Percentiles rank a stretch among this genome's conserved stretches.
Evolutionary conservation across 345 rosid genomes (phyloP).

Genomic region (Eucalyptus melliodora): DNA sequence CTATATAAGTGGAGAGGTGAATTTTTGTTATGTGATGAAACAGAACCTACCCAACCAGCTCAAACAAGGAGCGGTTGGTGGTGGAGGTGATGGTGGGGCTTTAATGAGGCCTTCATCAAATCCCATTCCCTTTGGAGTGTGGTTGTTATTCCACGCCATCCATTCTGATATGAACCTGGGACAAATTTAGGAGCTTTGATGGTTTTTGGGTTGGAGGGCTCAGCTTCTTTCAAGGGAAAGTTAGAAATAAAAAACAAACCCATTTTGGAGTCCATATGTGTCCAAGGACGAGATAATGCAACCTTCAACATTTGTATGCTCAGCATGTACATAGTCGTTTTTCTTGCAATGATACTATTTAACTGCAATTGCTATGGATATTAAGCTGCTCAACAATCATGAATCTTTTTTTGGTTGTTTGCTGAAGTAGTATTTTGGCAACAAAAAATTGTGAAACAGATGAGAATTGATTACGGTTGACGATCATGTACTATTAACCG

Average conservation of each 20-base stretch:
- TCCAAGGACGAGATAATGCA: not conserved
- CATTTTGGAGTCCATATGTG: not conserved
- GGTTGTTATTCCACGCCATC: not conserved
- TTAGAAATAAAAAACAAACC: not conserved
- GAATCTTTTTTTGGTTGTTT: not conserved
- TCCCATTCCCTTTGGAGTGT: not conserved
- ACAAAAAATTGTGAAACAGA: not conserved
- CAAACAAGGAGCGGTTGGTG: not conserved
- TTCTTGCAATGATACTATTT: not conserved
- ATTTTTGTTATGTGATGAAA: not conserved
- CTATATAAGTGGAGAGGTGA: not conserved
- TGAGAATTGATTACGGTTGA: not conserved
- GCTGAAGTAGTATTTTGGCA: not conserved
- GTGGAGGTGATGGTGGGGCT: not conserved
- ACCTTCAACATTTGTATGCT: not conserved
- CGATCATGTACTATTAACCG: rapidly evolving
- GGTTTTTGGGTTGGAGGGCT: not conserved
- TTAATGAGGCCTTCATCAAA: not conserved
- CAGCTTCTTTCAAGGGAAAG: not conserved
- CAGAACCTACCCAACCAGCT: not conserved
- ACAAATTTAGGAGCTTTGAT: not conserved
- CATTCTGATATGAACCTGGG: not conserved
- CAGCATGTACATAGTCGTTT: not conserved
- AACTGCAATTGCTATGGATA: not conserved
- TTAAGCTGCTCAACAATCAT: not conserved